Conservation (phyloP, 2,329 filamentous ascomycete species). For the Botryotinia globosa region DNA sequence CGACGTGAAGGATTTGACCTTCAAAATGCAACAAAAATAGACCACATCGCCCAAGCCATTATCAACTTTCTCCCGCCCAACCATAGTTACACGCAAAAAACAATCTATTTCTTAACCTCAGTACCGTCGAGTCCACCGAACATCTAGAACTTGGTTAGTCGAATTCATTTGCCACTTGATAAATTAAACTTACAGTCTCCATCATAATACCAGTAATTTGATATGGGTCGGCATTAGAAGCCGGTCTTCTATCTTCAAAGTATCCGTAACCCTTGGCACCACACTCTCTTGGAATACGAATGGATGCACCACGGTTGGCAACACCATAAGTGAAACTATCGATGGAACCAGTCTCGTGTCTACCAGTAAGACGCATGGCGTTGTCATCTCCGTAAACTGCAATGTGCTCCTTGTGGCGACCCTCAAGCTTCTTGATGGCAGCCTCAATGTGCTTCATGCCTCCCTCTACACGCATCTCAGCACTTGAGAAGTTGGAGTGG, state of each 20-base stretch:
- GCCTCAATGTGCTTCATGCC: conserved; percentile 95
- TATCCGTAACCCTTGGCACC: conserved; percentile 90
- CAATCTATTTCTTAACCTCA: conserved; percentile 23
- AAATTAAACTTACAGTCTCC: conserved; percentile 38
- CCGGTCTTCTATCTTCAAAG: conserved; percentile 82
- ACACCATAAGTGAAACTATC: conserved; percentile 93
- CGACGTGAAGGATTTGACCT: background rate
- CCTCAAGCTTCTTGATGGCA: conserved; percentile 78
- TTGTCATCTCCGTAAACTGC: conserved; percentile 95
- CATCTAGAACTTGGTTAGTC: conserved; percentile 32
- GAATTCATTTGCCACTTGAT: background rate
- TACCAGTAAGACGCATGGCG: conserved; percentile 86
- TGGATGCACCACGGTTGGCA: conserved; percentile 91
- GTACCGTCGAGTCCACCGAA: conserved; percentile 34
- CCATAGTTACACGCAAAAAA: conserved; percentile 8
- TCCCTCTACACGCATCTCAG: conserved; percentile 83
- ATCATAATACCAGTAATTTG: conserved; percentile 51
- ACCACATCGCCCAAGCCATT: conserved; percentile 19
- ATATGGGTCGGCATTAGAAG: conserved; percentile 85
- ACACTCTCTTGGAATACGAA: conserved; percentile 84
- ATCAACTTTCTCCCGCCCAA: conserved; percentile 13
- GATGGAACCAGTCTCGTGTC: conserved; percentile 90
- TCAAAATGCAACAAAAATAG: conserved; percentile 15
- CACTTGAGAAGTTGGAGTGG: conserved; percentile 89
- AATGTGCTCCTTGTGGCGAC: conserved; percentile 79